Conservation (phyloP, 2,329 filamentous ascomycete species). For the Trichoderma oligosporum region DNA sequence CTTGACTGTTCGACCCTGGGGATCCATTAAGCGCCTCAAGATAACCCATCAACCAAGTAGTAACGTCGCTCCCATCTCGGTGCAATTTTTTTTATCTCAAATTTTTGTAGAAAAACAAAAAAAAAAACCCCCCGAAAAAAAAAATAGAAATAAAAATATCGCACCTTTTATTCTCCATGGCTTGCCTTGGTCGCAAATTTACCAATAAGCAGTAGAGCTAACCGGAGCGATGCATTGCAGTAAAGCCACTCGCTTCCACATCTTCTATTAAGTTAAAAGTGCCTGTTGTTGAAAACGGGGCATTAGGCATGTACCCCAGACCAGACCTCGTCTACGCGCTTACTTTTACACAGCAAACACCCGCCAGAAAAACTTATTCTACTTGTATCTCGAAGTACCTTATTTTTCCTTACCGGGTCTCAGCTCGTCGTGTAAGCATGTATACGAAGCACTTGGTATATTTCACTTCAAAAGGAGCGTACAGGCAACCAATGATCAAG, state of each 20-base stretch:
- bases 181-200: background rate
- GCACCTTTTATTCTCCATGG: background rate
- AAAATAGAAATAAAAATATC: background rate
- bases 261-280: background rate
- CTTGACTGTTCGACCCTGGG: background rate
- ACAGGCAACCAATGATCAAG: no score
- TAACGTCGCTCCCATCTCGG: constrained; percentile 1
- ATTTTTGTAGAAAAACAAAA: background rate
- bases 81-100: background rate
- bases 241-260: background rate
- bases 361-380: no score
- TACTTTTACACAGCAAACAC: constrained; percentile 1
- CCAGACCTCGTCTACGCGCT: constrained; percentile 7
- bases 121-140: background rate
- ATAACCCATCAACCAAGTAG: constrained; percentile 5
- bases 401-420: background rate
- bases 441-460: background rate
- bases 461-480: no score
- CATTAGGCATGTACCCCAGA: constrained; percentile 4
- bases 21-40: background rate
- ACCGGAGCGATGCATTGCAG: background rate
- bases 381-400: no score
- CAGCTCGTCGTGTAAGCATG: background rate
- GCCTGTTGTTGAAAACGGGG: background rate
- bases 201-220: background rate